These are phyloP conservation scores for Coemansia sp. DNA, from an alignment of 192 early-diverging fungal species.

Conservation along the genomic window DNA sequence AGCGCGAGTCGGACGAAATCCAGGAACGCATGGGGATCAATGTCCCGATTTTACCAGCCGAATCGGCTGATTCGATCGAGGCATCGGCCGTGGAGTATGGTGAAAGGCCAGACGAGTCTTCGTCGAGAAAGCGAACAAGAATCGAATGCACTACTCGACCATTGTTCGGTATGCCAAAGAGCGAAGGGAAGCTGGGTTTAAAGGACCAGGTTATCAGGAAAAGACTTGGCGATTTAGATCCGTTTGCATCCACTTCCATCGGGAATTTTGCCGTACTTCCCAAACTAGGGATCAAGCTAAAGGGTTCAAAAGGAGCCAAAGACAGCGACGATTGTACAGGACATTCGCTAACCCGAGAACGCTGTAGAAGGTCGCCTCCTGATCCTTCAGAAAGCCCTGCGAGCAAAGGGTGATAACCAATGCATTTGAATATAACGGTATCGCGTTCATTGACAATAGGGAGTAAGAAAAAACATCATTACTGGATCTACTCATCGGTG, in stretches of 20 bases:
- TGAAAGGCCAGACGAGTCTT: not conserved
- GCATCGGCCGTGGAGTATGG: conserved; percentile 59
- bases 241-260: conserved; percentile 22
- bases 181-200: not conserved
- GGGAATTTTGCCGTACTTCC: not conserved
- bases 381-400: conserved; percentile 13
- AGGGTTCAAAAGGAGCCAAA: no score
- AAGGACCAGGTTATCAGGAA: conserved; percentile 10
- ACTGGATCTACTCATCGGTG: conserved; percentile 56
- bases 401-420: no score
- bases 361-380: conserved; percentile 11
- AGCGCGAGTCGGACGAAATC: conserved; percentile 55
- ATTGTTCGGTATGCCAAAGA: conserved; percentile 6
- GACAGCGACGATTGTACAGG: not conserved
- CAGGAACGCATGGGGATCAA: conserved; percentile 61
- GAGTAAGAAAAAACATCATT: no score
- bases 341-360: not conserved
- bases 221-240: conserved; percentile 18
- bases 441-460: no score
- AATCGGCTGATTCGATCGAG: conserved; percentile 49
- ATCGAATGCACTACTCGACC: conserved; percentile 2
- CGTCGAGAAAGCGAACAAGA: not conserved
- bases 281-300: conserved; percentile 15
- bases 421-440: no score
- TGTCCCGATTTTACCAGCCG: conserved; percentile 60